phyloP scores from a whole-genome alignment of 139 green algal species.

The Chlorella sp. region DNA sequence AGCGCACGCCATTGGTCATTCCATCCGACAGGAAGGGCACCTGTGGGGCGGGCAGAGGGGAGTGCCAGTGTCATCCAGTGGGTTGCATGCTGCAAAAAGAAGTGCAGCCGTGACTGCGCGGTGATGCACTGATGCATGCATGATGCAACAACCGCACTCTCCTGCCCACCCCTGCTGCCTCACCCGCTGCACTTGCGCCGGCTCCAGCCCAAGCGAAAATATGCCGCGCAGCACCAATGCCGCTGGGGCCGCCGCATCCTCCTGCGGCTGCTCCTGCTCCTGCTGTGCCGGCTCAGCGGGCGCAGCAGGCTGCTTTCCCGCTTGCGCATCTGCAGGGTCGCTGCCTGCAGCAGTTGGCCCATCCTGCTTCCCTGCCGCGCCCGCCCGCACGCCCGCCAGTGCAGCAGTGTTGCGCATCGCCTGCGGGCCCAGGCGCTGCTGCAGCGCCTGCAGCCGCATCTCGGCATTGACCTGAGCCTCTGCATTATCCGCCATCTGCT shows the following conservation, averaged over 20 bases:
- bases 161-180: neutral
- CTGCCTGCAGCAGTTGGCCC: neutral
- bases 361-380: too few species aligned
- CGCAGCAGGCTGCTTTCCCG: neutral
- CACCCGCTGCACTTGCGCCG: neutral
- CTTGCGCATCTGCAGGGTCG: neutral
- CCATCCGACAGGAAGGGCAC: neutral
- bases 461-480: neutral
- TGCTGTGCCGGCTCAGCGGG: neutral
- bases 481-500: too few species aligned
- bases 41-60: neutral
- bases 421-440: neutral
- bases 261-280: constrained; percentile 21
- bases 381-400: too few species aligned
- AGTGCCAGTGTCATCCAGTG: neutral
- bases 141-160: too few species aligned
- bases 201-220: neutral
- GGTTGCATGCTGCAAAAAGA: too few species aligned
- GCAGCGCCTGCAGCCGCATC: neutral
- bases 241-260: neutral
- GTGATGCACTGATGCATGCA: too few species aligned
- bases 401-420: neutral
- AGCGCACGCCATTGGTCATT: constrained; percentile 45
- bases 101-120: too few species aligned
- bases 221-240: constrained; percentile 15